These are phyloP conservation scores for Moesziomyces sp. DNA, from an alignment of 1,284 basidiomycete species.

Conservation along the genomic window DNA sequence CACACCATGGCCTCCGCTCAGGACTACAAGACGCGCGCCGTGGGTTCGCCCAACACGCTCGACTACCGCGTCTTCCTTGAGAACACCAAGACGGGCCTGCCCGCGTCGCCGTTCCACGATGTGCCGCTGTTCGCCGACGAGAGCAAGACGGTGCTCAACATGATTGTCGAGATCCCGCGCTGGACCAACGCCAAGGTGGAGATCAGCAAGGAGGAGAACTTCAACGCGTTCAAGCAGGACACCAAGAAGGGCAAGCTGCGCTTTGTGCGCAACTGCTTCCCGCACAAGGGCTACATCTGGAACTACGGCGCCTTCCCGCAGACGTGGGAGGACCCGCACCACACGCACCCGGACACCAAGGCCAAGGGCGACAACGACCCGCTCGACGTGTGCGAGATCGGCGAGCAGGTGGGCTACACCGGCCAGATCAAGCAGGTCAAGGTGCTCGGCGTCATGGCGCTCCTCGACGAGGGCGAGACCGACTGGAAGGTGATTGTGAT, in stretches of 20 bases:
- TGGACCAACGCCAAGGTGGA: conserved; percentile 99
- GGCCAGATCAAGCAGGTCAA: conserved; percentile 99
- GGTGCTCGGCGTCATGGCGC: conserved; percentile 99
- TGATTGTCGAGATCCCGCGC: conserved; percentile 83
- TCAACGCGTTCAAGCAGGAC: conserved; percentile 99
- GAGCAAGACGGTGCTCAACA: conserved; percentile 74
- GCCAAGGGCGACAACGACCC: conserved; percentile 99
- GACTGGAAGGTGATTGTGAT: conserved; percentile 75
- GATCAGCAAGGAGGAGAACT: conserved; percentile 94
- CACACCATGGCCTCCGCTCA: conserved; percentile 49
- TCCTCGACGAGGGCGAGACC: conserved; percentile 70
- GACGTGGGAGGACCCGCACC: conserved; percentile 97
- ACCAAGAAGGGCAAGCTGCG: conserved; percentile 94
- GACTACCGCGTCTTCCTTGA: conserved; percentile 96
- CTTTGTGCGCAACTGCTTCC: conserved; percentile 99
- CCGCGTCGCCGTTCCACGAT: conserved; percentile 67
- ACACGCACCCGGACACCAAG: conserved; percentile 94
- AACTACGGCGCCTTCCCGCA: conserved; percentile 82
- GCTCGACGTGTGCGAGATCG: conserved; percentile 99
- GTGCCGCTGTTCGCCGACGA: conserved; percentile 67
- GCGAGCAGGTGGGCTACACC: conserved; percentile 95
- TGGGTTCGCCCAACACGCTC: conserved; percentile 90
- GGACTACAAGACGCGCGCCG: conserved; percentile 77
- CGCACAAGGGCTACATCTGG: conserved; percentile 87
- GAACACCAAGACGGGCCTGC: conserved; percentile 60